Evolutionary conservation across 1,284 basidiomycete species (phyloP), one percentile per base, ranked within the genome.

Genomic region (Microbotryum silenes-acaulis): DNA sequence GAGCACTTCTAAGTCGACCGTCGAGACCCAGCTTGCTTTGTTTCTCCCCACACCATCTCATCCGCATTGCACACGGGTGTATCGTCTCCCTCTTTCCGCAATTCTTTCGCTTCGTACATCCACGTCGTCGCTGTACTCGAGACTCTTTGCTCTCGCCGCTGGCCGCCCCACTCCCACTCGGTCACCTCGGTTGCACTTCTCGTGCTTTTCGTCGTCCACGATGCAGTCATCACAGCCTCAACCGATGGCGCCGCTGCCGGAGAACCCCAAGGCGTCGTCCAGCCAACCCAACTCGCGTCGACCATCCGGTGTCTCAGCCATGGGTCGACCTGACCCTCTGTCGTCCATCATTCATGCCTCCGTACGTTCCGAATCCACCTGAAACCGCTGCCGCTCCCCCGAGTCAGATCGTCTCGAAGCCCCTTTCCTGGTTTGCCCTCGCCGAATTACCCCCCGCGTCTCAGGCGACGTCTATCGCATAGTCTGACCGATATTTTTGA

Each of bases 261-360:
- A 48, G n/a, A 62, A 64, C 54, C 63, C 63, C 27, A 64, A 64
- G 45, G 14, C 1, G 58, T 51, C 20, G 20, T n/a, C 33, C 47
- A 57, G 20, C 55, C 33, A 9, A 8, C n/a, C 44, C 12, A 59
- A 63, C 57, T 45, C 53, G 37, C 57, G 67, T 14, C 54, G 67
- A 18, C 62, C 64, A 3, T 57, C 54, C 5, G 51, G 51, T n/a
- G 62, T 59, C 56, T 59, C 59, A 8, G 37, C 48, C 25, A 45
- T 23, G n/a, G 53, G 55, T 3, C 47, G 56, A n/a, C 64, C 66
- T 6, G 66, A 68, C 44, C 64, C 66, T 12, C 62, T 66, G 31
- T 54, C 56, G 20, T 60, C 55, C 55, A 63, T 68, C 57, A 54
- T 60, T 18, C 66, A 68, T 51, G 66, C 64, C 14, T 61, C 58